phyloP scores from a whole-genome alignment of 1,139 yeast species.

The Magnusiomyces fungicola region DNA sequence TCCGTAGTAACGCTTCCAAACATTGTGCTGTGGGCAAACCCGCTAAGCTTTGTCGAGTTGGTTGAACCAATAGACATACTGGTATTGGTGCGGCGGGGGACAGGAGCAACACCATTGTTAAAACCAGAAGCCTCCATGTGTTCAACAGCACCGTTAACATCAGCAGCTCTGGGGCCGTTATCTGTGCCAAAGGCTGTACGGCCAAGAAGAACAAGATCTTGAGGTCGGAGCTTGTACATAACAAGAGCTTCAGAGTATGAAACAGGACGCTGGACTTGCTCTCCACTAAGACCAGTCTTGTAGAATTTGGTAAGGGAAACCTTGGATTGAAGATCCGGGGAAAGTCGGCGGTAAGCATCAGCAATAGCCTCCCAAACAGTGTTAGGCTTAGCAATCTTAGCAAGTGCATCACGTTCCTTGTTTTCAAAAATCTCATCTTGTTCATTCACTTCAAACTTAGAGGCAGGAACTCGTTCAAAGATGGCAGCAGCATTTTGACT shows the following conservation, averaged over 20 bases:
- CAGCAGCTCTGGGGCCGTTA: not conserved
- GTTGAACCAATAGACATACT: too few relatives aligned
- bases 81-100: too few relatives aligned
- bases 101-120: not conserved
- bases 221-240: not conserved
- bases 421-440: too few relatives aligned
- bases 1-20: slow-evolving; percentile 10
- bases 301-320: slow-evolving; percentile 1
- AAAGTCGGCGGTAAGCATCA: slow-evolving; percentile 2
- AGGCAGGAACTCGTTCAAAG: too few relatives aligned
- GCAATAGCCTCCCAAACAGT: slow-evolving; percentile 13
- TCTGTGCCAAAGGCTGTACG: slow-evolving; percentile 6
- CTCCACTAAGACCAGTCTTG: too few relatives aligned
- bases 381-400: not conserved
- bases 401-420: too few relatives aligned
- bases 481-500: too few relatives aligned
- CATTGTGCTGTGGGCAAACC: too few relatives aligned
- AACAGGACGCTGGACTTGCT: too few relatives aligned
- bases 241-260: not conserved
- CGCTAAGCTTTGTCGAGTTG: too few relatives aligned
- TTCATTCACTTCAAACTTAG: too few relatives aligned
- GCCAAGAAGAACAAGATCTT: slow-evolving; percentile 14
- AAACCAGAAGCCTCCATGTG: not conserved
- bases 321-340: slow-evolving; percentile 2
- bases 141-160: not conserved